phyloP scores from a whole-genome alignment of 2,329 filamentous ascomycete genomes.

The Coniochaeta sp. region DNA sequence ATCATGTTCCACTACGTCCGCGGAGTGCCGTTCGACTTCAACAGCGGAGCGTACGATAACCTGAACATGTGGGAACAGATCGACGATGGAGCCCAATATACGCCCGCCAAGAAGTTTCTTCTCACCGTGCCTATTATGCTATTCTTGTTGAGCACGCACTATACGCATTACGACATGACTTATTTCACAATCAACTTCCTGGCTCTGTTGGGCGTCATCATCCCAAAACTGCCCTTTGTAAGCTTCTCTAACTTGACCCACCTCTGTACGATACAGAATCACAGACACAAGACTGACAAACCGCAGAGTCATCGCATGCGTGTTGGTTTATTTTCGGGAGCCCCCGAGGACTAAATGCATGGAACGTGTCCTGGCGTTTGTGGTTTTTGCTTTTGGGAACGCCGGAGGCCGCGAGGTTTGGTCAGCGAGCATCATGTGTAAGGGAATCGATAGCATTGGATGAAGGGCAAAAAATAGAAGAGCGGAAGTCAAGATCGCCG shows the following conservation, averaged over 20 bases:
- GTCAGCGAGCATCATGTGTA: background rate
- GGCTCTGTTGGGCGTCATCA: conserved; percentile 84
- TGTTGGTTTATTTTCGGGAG: conserved; percentile 65
- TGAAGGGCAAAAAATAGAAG: background rate
- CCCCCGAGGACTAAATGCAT: conserved; percentile 49
- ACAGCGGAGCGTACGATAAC: conserved; percentile 96
- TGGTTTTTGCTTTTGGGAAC: background rate
- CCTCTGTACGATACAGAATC: background rate
- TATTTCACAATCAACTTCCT: conserved; percentile 98
- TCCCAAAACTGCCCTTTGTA: conserved; percentile 94
- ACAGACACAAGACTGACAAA: conserved; percentile 17
- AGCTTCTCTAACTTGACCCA: conserved; percentile 34
- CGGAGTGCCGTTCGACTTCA: conserved; percentile 98
- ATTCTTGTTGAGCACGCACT: conserved; percentile 95
- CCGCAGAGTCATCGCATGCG: conserved; percentile 68
- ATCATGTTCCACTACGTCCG: conserved; percentile 99
- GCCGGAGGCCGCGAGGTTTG: background rate
- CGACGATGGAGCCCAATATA: conserved; percentile 98
- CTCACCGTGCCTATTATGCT: conserved; percentile 89
- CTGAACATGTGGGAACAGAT: conserved; percentile 99
- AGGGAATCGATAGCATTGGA: background rate
- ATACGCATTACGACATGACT: conserved; percentile 94
- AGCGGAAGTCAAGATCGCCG: background rate
- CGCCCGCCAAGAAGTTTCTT: conserved; percentile 96
- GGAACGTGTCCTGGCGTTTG: background rate